phyloP scores from a whole-genome alignment of 1,139 yeast genomes.

The Kluyveromyces sp. region DNA sequence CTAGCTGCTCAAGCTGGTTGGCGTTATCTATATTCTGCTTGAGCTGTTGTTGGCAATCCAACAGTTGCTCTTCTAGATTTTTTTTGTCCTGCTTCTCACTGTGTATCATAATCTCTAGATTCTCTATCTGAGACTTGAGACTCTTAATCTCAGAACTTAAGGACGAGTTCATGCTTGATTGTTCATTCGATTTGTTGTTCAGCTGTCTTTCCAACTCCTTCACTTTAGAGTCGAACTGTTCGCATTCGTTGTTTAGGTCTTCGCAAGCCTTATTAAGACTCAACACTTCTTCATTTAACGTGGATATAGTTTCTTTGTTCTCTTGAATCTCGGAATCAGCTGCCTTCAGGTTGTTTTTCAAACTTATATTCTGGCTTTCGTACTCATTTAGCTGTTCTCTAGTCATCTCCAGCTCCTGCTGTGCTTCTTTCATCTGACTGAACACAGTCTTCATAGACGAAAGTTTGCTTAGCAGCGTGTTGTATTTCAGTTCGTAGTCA shows the following conservation, averaged over 20 bases:
- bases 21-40: slow-evolving; percentile 19
- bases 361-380: slow-evolving; percentile 33
- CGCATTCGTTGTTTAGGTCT: slow-evolving; percentile 42
- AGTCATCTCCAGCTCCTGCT: slow-evolving; percentile 58
- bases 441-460: slow-evolving; percentile 76
- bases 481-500: slow-evolving; percentile 63
- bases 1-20: slow-evolving; percentile 19
- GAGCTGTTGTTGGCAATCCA: slow-evolving; percentile 17
- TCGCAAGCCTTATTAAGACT: slow-evolving; percentile 65
- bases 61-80: slow-evolving; percentile 25
- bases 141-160: slow-evolving; percentile 14
- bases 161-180: slow-evolving; percentile 7
- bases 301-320: slow-evolving; percentile 31
- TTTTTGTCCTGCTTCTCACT: slow-evolving; percentile 25
- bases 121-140: slow-evolving; percentile 28
- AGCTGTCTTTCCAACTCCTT: slow-evolving; percentile 22
- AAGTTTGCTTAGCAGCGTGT: slow-evolving; percentile 63
- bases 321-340: slow-evolving; percentile 30
- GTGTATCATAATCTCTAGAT: slow-evolving; percentile 22
- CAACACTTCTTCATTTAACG: slow-evolving; percentile 47
- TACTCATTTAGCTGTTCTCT: slow-evolving; percentile 39
- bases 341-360: slow-evolving; percentile 29
- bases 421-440: slow-evolving; percentile 68
- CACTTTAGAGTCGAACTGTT: slow-evolving; percentile 15
- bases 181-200: slow-evolving; percentile 16